phyloP scores from a whole-genome alignment of 352 stramenopile species.

The Pythium phragmitis region DNA sequence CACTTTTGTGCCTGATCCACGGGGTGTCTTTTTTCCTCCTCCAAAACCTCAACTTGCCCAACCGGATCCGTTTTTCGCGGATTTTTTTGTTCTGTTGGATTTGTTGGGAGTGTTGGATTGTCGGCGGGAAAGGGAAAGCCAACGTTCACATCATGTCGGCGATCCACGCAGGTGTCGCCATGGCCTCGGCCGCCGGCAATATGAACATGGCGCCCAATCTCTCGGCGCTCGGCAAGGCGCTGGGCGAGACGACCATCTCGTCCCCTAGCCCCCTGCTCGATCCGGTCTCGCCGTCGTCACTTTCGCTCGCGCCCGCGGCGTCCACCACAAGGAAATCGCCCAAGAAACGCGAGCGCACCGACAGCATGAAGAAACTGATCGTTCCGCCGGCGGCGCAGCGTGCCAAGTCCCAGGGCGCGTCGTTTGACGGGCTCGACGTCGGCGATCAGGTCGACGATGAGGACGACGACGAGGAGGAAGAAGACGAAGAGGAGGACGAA shows the following conservation, averaged over 20 bases:
- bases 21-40: background rate
- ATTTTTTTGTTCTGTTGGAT: conserved; percentile 4
- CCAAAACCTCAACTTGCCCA: conserved; percentile 11
- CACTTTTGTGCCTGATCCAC: too few relatives aligned
- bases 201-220: conserved; percentile 44
- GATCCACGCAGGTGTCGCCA: conserved; percentile 17
- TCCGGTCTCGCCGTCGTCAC: conserved; percentile 18
- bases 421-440: conserved; percentile 22
- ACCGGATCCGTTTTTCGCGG: conserved; percentile 10
- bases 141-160: conserved; percentile 15
- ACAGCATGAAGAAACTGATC: conserved; percentile 80
- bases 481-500: conserved; percentile 24
- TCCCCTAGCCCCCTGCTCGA: conserved; percentile 21
- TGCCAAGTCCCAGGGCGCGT: conserved; percentile 29
- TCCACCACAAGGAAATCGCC: conserved; percentile 42
- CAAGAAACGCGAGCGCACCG: conserved; percentile 85
- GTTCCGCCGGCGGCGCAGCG: conserved; percentile 63
- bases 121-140: too few relatives aligned
- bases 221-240: conserved; percentile 70
- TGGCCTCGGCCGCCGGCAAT: conserved; percentile 2
- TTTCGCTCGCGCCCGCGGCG: conserved; percentile 23
- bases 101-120: conserved; percentile 6
- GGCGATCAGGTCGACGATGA: conserved; percentile 15
- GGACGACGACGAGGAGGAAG: conserved; percentile 25
- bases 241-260: conserved; percentile 76